phyloP scores from a whole-genome alignment of 2,329 filamentous ascomycete species.

The Fusarium sp. region DNA sequence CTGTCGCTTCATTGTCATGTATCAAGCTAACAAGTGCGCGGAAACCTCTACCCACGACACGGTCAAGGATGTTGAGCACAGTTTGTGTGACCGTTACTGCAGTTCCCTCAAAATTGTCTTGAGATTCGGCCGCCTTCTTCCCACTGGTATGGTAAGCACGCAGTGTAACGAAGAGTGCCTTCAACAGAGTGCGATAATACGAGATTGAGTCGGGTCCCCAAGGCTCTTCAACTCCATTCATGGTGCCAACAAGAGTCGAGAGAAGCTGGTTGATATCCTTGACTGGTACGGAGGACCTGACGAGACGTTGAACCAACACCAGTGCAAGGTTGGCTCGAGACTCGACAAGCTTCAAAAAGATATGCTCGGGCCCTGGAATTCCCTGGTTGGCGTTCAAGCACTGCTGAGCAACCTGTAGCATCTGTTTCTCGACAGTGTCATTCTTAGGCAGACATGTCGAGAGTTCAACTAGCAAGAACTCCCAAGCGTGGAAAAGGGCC shows the following conservation, averaged over 20 bases:
- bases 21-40: constrained; percentile 82
- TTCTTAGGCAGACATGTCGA: constrained; percentile 70
- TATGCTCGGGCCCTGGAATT: constrained; percentile 76
- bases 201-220: constrained; percentile 64
- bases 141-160: constrained; percentile 66
- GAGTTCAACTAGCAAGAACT: constrained; percentile 85
- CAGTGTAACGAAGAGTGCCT: constrained; percentile 84
- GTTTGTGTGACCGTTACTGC: constrained; percentile 65
- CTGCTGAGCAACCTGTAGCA: constrained; percentile 79
- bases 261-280: constrained; percentile 65
- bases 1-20: constrained; percentile 74
- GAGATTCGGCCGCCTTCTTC: constrained; percentile 48
- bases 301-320: constrained; percentile 82
- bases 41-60: constrained; percentile 84
- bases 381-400: constrained; percentile 83
- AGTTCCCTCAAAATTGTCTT: constrained; percentile 50
- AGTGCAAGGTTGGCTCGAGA: constrained; percentile 83
- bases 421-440: constrained; percentile 70
- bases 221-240: constrained; percentile 65
- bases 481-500: constrained; percentile 89
- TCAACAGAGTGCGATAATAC: constrained; percentile 86
- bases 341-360: constrained; percentile 83
- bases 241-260: constrained; percentile 61
- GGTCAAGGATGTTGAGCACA: constrained; percentile 82
- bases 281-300: constrained; percentile 64